Evolutionary conservation across 192 early-diverging fungal species (phyloP), one percentile per base, ranked within the genome.

Genomic region (Dissophora globulifera): DNA sequence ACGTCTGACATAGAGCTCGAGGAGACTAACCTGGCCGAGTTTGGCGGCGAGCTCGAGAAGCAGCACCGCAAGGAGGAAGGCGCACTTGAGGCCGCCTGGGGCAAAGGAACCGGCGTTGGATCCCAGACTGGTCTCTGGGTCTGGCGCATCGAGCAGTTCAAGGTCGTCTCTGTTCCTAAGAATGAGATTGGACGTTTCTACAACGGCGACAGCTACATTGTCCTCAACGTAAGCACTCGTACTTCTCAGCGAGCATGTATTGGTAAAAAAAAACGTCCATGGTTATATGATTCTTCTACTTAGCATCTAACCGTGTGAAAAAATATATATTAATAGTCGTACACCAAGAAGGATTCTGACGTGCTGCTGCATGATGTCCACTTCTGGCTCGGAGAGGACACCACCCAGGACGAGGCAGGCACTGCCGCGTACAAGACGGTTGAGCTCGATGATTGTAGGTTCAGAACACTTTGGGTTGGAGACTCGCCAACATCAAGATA

Each of bases 361-460:
- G 82, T 72, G 13, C 78, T 94, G 11, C 58, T 86, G 25, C 91
- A 94, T 40, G 83, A 94, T 59, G 82, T 93, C 62, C 93, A 94
- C 81, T 94, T 93, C 66, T 94, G 93, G 93, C 84, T 94, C 45
- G 93, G 93, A 17, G 60, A 82, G 15, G 86, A 93, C 47, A 92
- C 91, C 13, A 84, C 78, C 35, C 92, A 94, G 78, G 90, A 91
- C 57, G 90, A 92, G 76, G 90, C 91, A 41, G 93, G 93, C n/a
- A 93, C 91, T 17, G 93, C 92, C 16, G 93, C 93, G 2, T 94
- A 93, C 82, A 94, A 94, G 78, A 93, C 93, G 2, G 91, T 93
- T 19, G 88, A 89, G 62, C 70, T 90, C 3, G 91, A 93, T 79
- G 89, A 90, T 55, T 89, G 88, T 90, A 83, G 65, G 69, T 38